phyloP scores from a whole-genome alignment of 2,329 filamentous ascomycete genomes.

The Plenodomus lindquistii region DNA sequence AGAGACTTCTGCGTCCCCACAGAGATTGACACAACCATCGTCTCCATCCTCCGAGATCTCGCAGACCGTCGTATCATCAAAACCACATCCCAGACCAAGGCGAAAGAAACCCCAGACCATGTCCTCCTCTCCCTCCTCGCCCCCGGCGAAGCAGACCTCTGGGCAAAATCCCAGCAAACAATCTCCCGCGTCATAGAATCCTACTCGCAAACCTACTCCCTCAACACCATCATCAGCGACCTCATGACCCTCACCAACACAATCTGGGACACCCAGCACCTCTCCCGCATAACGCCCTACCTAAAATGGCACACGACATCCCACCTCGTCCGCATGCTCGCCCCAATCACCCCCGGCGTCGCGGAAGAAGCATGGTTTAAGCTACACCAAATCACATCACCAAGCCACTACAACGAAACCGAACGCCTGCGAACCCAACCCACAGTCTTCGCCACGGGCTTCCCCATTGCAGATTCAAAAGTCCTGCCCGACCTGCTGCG shows the following conservation, averaged over 20 bases:
- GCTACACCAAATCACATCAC: constrained; percentile 45
- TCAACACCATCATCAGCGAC: constrained; percentile 84
- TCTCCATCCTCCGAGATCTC: constrained; percentile 18
- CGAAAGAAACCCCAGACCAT: background rate
- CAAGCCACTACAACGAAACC: background rate
- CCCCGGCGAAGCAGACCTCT: constrained; percentile 52
- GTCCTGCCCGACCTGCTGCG: constrained; percentile 57
- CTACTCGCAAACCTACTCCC: constrained; percentile 70
- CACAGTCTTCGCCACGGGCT: constrained; percentile 55
- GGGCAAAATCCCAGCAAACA: constrained; percentile 69
- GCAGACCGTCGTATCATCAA: constrained; percentile 6
- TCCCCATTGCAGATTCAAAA: constrained; percentile 59
- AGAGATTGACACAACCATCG: constrained; percentile 33
- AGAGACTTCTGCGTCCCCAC: constrained; percentile 20
- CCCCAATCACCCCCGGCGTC: constrained; percentile 79
- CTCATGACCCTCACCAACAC: constrained; percentile 80
- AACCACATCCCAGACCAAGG: background rate
- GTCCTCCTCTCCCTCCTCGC: constrained; percentile 17
- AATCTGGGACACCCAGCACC: constrained; percentile 32
- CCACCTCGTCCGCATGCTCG: constrained; percentile 70
- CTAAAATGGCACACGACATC: constrained; percentile 57
- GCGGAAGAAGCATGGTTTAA: constrained; percentile 79
- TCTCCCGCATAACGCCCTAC: constrained; percentile 44
- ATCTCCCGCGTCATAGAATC: constrained; percentile 69
- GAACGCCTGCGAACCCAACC: constrained; percentile 8